phyloP scores from a whole-genome alignment of 306 rosid species.

The Betula pendula region DNA sequence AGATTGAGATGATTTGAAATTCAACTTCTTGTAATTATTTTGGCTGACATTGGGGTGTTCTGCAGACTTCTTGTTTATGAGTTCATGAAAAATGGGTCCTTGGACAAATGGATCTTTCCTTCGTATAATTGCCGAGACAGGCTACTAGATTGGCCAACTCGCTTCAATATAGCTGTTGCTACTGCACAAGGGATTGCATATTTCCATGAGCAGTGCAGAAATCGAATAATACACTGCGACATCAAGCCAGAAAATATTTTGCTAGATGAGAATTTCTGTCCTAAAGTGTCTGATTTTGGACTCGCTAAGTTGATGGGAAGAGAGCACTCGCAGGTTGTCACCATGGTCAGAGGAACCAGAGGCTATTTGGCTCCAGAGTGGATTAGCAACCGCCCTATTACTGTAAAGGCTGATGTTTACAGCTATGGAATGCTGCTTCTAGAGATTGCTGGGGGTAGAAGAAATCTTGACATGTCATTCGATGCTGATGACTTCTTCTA shows the following conservation, averaged over 20 bases:
- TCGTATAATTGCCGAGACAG: slow-evolving; percentile 47
- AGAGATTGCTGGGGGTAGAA: slow-evolving; percentile 92
- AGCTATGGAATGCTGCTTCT: slow-evolving; percentile 94
- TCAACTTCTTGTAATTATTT: not conserved
- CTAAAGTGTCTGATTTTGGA: slow-evolving; percentile 94
- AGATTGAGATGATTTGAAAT: not conserved
- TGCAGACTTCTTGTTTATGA: slow-evolving; percentile 89
- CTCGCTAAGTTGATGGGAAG: slow-evolving; percentile 93
- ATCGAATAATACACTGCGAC: slow-evolving; percentile 88
- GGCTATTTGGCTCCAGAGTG: slow-evolving; percentile 98
- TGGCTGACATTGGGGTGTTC: not conserved
- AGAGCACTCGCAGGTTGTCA: slow-evolving; percentile 92
- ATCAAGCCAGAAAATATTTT: slow-evolving; percentile 90
- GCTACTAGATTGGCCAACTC: slow-evolving; percentile 74
- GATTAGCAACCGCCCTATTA: slow-evolving; percentile 91
- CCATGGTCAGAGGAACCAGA: slow-evolving; percentile 96
- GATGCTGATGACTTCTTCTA: slow-evolving; percentile 84
- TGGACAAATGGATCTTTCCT: slow-evolving; percentile 91
- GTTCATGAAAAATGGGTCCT: slow-evolving; percentile 87
- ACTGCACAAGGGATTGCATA: slow-evolving; percentile 94
- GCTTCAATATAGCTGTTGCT: slow-evolving; percentile 62
- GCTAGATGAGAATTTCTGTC: slow-evolving; percentile 80
- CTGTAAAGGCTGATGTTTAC: slow-evolving; percentile 94
- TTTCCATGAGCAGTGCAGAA: slow-evolving; percentile 90
- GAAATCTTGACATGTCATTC: slow-evolving; percentile 89